Percentiles rank a stretch among this genome's conserved stretches.
These are phyloP conservation scores for Fusarium sp. DNA, from an alignment of 2,329 filamentous ascomycete genomes.

Conservation along the genomic window DNA sequence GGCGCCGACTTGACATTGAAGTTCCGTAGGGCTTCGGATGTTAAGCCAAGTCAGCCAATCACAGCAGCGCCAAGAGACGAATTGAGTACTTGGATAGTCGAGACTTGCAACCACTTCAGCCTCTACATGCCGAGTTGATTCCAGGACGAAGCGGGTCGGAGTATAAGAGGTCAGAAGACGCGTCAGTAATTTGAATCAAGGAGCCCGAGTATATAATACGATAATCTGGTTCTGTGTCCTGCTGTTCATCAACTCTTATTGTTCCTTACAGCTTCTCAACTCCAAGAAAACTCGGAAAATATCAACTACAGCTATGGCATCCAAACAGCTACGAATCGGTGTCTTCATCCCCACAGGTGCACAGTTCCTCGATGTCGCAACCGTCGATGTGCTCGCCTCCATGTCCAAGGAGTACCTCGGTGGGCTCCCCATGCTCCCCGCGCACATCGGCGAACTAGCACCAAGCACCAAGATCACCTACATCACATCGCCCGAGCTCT, in stretches of 20 bases:
- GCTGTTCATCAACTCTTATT: not conserved
- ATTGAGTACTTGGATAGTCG: constrained; percentile 20
- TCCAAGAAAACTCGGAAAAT: not conserved
- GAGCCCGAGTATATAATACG: constrained; percentile 1
- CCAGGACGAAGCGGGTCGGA: constrained; percentile 12
- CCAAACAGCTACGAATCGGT: constrained; percentile 54
- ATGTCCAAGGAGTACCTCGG: constrained; percentile 59
- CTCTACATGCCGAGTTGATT: not conserved
- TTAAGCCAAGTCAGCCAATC: constrained; percentile 34
- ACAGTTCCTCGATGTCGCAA: constrained; percentile 63
- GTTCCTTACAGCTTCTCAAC: not conserved
- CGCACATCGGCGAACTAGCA: constrained; percentile 52
- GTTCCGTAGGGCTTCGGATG: constrained; percentile 34
- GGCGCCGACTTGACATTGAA: constrained; percentile 5
- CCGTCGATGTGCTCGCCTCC: constrained; percentile 60
- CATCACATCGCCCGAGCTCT: constrained; percentile 53
- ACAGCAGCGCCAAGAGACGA: constrained; percentile 10
- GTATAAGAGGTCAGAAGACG: not conserved
- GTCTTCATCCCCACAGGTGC: constrained; percentile 60
- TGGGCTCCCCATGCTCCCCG: constrained; percentile 46
- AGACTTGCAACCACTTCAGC: not conserved
- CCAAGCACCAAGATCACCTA: constrained; percentile 58
- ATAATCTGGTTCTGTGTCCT: not conserved
- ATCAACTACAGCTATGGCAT: constrained; percentile 20
- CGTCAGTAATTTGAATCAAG: too few relatives aligned